These are phyloP conservation scores for Ciborinia camelliae DNA, from an alignment of 2,329 filamentous ascomycete genomes.

Conservation along the genomic window DNA sequence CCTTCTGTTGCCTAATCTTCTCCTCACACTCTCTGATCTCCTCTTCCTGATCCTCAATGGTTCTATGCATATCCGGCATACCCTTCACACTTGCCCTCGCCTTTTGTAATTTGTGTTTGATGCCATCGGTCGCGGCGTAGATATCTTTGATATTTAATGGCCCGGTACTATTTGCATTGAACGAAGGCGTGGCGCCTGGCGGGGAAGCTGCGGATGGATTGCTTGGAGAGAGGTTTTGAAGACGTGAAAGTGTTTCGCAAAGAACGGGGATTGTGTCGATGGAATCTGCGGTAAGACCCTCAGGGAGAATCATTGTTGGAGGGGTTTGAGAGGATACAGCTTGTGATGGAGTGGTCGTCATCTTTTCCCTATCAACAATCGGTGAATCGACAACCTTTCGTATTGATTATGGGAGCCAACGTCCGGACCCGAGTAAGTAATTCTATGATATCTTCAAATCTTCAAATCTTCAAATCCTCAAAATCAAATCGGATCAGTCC, in stretches of 20 bases:
- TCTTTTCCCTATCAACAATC: constrained; percentile 19
- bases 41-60: constrained; percentile 63
- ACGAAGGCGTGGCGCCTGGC: constrained; percentile 36
- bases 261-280: constrained; percentile 86
- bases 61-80: constrained; percentile 68
- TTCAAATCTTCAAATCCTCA: neutral
- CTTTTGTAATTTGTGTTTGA: constrained; percentile 81
- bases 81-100: constrained; percentile 64
- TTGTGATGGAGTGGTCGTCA: constrained; percentile 27
- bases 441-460: neutral
- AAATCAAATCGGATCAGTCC: too few species aligned
- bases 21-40: constrained; percentile 67
- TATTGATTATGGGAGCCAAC: constrained; percentile 2
- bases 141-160: constrained; percentile 62
- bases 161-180: constrained; percentile 37
- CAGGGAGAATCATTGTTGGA: constrained; percentile 42
- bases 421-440: constrained; percentile 7
- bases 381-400: constrained; percentile 16
- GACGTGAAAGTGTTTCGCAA: constrained; percentile 70
- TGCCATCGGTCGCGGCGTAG: constrained; percentile 68
- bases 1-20: constrained; percentile 59
- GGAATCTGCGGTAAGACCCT: constrained; percentile 71
- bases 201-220: constrained; percentile 34
- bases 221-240: constrained; percentile 52
- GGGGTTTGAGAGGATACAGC: constrained; percentile 36